Conservation (phyloP, 768 basidiomycete genomes). For the Antrodiella citrinella region DNA sequence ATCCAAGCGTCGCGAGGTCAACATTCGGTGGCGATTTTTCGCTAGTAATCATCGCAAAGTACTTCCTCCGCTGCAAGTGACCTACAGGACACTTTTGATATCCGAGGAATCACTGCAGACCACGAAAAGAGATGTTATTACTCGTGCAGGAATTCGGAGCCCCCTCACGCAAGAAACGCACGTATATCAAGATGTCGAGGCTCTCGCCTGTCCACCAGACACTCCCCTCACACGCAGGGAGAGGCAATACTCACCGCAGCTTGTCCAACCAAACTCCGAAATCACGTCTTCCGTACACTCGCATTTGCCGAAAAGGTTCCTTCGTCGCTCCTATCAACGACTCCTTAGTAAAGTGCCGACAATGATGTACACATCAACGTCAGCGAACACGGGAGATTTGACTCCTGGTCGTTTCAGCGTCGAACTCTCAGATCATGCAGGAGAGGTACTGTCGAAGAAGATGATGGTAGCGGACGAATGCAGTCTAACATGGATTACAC, state of each 20-base stretch:
- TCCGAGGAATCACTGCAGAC: neutral
- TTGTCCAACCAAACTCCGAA: neutral
- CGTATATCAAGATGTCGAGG: slow-evolving; percentile 38
- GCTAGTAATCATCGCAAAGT: slow-evolving; percentile 44
- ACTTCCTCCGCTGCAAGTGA: slow-evolving; percentile 50
- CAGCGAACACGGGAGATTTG: neutral
- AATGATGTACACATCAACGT: slow-evolving; percentile 28
- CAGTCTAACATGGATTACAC: neutral
- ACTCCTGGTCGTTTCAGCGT: neutral
- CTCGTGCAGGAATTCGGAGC: slow-evolving; percentile 23
- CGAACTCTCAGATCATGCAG: slow-evolving; percentile 11
- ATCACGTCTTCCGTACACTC: slow-evolving; percentile 2
- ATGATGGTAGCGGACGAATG: neutral
- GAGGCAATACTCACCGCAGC: neutral
- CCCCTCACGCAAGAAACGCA: slow-evolving; percentile 35
- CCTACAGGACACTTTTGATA: slow-evolving; percentile 13
- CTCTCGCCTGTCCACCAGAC: slow-evolving; percentile 34
- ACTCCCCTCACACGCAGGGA: slow-evolving; percentile 8
- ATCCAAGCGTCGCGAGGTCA: slow-evolving; percentile 68
- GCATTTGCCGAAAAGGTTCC: slow-evolving; percentile 17
- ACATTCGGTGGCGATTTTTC: slow-evolving; percentile 65
- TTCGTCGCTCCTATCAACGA: slow-evolving; percentile 46
- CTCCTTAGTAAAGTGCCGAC: slow-evolving; percentile 57
- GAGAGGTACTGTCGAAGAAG: too few species aligned
- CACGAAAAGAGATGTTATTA: slow-evolving; percentile 11